Evolutionary conservation across 169 alveolate genomes (phyloP).

Genomic region (Cryptosporidium parvum): DNA sequence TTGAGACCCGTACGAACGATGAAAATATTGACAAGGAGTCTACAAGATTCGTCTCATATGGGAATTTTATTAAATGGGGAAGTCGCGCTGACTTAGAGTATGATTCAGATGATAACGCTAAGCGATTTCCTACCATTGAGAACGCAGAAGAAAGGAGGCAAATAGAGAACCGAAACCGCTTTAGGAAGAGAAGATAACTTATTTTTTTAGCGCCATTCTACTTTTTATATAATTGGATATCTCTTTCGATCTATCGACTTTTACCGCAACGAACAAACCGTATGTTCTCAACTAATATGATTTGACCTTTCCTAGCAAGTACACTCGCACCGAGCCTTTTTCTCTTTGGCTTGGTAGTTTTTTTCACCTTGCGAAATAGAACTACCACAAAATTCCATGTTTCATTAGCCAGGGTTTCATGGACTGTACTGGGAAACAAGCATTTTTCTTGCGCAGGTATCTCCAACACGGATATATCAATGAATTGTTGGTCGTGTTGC

Average conservation of each 20-base stretch:
- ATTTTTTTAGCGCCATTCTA: neutral
- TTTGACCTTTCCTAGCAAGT: conserved; percentile 91
- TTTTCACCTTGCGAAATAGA: conserved; percentile 57
- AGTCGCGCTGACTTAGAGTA: conserved; percentile 52
- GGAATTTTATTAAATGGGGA: conserved; percentile 44
- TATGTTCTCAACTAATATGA: too few species aligned
- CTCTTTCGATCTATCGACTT: neutral
- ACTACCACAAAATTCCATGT: conserved; percentile 19
- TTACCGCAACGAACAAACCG: neutral
- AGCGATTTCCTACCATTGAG: conserved; percentile 43
- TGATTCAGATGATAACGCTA: conserved; percentile 68
- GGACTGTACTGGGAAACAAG: conserved; percentile 6
- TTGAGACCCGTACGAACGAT: neutral
- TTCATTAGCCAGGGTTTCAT: neutral
- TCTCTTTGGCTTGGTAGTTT: conserved; percentile 6
- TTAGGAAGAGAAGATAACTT: conserved; percentile 40
- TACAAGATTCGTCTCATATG: conserved; percentile 22
- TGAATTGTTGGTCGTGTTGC: conserved; percentile 59
- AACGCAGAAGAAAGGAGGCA: conserved; percentile 54
- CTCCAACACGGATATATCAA: conserved; percentile 45
- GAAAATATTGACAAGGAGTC: neutral
- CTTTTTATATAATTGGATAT: neutral
- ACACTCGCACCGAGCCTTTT: conserved; percentile 73
- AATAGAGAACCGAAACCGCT: conserved; percentile 63
- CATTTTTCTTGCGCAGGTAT: conserved; percentile 54